A percentile compares a stretch with the other conserved stretches of the same genome.
Conservation (phyloP, 2,329 filamentous ascomycete genomes). For the Cryphonectria carpinicola region DNA sequence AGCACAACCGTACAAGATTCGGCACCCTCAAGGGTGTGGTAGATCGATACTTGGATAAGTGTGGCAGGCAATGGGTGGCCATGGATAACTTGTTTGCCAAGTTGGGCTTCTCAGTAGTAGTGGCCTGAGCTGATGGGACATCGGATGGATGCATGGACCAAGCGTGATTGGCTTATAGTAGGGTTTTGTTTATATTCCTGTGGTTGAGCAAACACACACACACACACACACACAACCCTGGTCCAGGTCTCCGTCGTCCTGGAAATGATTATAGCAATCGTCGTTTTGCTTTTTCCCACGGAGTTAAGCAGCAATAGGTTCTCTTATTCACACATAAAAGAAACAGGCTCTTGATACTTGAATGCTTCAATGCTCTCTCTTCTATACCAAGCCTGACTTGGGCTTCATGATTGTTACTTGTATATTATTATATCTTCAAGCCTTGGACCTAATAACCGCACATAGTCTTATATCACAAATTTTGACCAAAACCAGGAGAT, state of each 20-base stretch:
- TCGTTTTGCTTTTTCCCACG: not conserved
- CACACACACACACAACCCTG: not conserved
- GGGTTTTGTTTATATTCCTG: not conserved
- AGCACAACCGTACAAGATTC: constrained; percentile 83
- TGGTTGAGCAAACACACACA: not conserved
- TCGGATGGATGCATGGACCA: not conserved
- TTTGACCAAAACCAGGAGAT: not conserved
- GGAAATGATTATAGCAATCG: not conserved
- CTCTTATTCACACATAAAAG: not conserved
- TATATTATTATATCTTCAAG: no score
- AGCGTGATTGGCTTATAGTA: not conserved
- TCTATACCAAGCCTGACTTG: not conserved
- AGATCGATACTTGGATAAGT: constrained; percentile 84
- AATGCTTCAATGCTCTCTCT: not conserved
- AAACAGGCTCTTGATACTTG: not conserved
- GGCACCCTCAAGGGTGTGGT: constrained; percentile 75
- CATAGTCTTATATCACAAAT: not conserved
- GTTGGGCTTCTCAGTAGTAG: constrained; percentile 54
- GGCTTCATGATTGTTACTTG: no score
- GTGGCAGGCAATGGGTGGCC: constrained; percentile 88
- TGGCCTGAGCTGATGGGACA: constrained; percentile 25
- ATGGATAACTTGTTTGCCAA: constrained; percentile 87
- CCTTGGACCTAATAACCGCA: no score
- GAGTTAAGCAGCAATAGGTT: not conserved
- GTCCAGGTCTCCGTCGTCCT: not conserved